Conservation (phyloP, 2,329 filamentous ascomycete genomes). For the Pezicula rhizophila region DNA sequence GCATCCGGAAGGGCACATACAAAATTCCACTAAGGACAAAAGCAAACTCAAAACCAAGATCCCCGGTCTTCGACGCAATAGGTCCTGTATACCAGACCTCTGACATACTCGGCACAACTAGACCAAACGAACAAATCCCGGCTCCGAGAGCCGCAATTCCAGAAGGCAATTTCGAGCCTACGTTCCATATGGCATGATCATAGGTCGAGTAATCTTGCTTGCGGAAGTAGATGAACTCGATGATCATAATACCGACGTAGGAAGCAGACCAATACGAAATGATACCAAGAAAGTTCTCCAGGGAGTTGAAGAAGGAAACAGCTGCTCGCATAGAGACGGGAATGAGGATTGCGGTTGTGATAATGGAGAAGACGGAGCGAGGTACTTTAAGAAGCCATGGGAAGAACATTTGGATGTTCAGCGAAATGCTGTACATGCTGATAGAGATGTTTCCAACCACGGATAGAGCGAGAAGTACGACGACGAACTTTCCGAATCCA, state of each 20-base stretch:
- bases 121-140: conserved; percentile 31
- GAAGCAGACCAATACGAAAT: conserved; percentile 26
- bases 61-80: conserved; percentile 52
- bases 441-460: conserved; percentile 54
- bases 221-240: conserved; percentile 31
- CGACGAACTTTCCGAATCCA: conserved; percentile 56
- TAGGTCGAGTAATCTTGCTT: conserved; percentile 25
- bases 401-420: conserved; percentile 59
- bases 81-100: conserved; percentile 58
- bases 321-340: conserved; percentile 50
- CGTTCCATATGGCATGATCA: conserved; percentile 31
- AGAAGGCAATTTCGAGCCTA: conserved; percentile 31
- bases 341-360: conserved; percentile 54
- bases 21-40: conserved; percentile 41
- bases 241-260: conserved; percentile 28
- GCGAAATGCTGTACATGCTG: conserved; percentile 55
- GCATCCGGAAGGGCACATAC: conserved; percentile 35
- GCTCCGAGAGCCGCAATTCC: conserved; percentile 35
- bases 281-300: conserved; percentile 62
- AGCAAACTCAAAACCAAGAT: conserved; percentile 60
- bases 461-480: conserved; percentile 51
- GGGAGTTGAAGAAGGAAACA: conserved; percentile 41
- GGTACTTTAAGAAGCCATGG: conserved; percentile 50
- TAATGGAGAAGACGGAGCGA: conserved; percentile 50
- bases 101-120: conserved; percentile 54